Evolutionary conservation across 768 basidiomycete genomes (phyloP), one percentile per base, ranked within the genome.

Genomic region (Mycena albidolilacea): DNA sequence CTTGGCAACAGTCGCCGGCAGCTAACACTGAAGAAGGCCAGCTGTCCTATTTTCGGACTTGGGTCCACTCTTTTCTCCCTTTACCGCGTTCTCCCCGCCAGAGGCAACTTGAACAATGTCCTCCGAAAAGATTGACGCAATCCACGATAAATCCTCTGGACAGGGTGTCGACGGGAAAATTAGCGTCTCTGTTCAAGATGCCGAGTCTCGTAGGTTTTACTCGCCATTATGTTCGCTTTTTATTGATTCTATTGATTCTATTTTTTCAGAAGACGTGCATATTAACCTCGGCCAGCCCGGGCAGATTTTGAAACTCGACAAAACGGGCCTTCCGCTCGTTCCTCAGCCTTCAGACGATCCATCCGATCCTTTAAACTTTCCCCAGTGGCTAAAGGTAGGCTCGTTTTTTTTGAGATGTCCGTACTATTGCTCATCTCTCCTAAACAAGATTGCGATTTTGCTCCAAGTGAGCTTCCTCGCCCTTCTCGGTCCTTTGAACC

Each of bases 291-390:
- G 71, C 70, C 23, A 59, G 50, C 11, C 64, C 58, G 64, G 46
- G 59, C 7, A 30, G 44, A 37, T 54, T 60, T 69, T 80, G 54
- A 84, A 83, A 73, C 72, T 84, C 57, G 85, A 85, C 71, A 76
- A 76, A 17, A 75, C 74, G 39, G 84, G 84, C 19, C 81, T 86
- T 15, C 82, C 85, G 15, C 82, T 87, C 60, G 79, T 84, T 54
- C 85, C 87, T 39, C 86, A 87, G 58, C 85, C 85, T 17, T 81
- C 84, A 4, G 73, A 76, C 48, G 82, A 81, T 17, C 81, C 81
- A n/a, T 79, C 78, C 48, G 85, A 87, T 75, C 85, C 85, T 41
- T 78, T 86, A 66, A 85, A 85, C 69, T 86, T 85, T 64, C 84
- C 85, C 21, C 52, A 84, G 82, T 85, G 84, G 83, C 65, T 85